phyloP scores from a whole-genome alignment of 306 rosid genomes.

The Comarum palustre region DNA sequence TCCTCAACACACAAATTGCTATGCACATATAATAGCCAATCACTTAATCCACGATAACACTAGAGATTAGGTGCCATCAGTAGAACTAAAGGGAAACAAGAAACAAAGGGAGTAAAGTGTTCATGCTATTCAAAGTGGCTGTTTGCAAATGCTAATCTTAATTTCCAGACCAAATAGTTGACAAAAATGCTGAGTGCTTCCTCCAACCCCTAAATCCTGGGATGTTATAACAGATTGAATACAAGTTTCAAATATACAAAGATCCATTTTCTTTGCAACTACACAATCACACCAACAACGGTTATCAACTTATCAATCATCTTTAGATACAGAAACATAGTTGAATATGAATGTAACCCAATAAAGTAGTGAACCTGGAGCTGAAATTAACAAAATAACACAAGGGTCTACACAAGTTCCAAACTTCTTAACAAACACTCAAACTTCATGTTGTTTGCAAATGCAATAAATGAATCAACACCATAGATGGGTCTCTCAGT shows the following conservation, averaged over 20 bases:
- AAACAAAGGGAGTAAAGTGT: background rate
- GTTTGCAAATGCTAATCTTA: background rate
- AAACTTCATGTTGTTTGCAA: background rate
- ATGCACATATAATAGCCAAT: background rate
- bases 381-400: background rate
- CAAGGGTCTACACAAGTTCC: background rate
- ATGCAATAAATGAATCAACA: background rate
- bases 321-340: background rate
- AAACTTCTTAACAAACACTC: background rate
- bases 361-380: background rate
- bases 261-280: background rate
- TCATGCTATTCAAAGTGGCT: background rate
- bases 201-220: background rate
- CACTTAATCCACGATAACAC: background rate
- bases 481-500: background rate
- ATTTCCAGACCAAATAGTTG: background rate
- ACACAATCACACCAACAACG: background rate
- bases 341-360: background rate
- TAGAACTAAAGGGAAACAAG: background rate
- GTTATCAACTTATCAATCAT: background rate
- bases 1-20: slow-evolving; percentile 3
- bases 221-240: background rate
- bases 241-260: background rate
- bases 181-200: background rate
- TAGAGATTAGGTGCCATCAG: background rate